A percentile compares a stretch with the other conserved stretches of the same genome.
These are phyloP conservation scores for Teunomyces lycoperdinae DNA, from an alignment of 805 yeast species.

Conservation along the genomic window DNA sequence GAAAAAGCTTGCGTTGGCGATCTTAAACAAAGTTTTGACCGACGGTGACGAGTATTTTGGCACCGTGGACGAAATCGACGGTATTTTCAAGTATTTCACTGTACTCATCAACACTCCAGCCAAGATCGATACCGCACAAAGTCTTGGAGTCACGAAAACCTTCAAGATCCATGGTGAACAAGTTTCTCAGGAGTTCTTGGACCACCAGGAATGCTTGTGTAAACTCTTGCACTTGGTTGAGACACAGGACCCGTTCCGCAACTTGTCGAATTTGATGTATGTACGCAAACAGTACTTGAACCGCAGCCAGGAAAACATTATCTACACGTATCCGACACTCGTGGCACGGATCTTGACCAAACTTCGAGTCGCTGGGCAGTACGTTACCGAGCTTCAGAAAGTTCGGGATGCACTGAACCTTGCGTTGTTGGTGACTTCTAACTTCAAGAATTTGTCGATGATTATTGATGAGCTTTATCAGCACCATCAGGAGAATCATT, in stretches of 20 bases:
- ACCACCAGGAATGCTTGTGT: slow-evolving; percentile 61
- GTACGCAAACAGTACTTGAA: slow-evolving; percentile 45
- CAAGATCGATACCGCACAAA: slow-evolving; percentile 32
- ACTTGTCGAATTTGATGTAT: slow-evolving; percentile 31
- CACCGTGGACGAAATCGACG: slow-evolving; percentile 50
- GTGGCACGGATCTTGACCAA: slow-evolving; percentile 59
- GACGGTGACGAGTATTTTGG: slow-evolving; percentile 30
- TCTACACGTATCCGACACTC: slow-evolving; percentile 74
- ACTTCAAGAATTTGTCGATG: slow-evolving; percentile 74
- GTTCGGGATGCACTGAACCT: slow-evolving; percentile 19
- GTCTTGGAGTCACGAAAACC: slow-evolving; percentile 38
- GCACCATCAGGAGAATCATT: slow-evolving; percentile 28
- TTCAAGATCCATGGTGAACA: slow-evolving; percentile 29
- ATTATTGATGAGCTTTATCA: slow-evolving; percentile 64
- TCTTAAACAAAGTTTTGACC: slow-evolving; percentile 54
- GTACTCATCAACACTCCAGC: slow-evolving; percentile 48
- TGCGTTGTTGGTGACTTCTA: slow-evolving; percentile 37
- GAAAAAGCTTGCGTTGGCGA: slow-evolving; percentile 55
- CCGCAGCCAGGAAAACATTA: slow-evolving; percentile 54
- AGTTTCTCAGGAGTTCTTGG: slow-evolving; percentile 36
- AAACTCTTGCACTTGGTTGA: slow-evolving; percentile 66
- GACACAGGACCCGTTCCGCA: slow-evolving; percentile 40
- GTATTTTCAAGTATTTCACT: slow-evolving; percentile 55
- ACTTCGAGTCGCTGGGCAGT: slow-evolving; percentile 45
- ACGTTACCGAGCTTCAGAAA: slow-evolving; percentile 30